Evolutionary conservation across 83 land plant genomes (phyloP).

Genomic region (Picea abies): DNA sequence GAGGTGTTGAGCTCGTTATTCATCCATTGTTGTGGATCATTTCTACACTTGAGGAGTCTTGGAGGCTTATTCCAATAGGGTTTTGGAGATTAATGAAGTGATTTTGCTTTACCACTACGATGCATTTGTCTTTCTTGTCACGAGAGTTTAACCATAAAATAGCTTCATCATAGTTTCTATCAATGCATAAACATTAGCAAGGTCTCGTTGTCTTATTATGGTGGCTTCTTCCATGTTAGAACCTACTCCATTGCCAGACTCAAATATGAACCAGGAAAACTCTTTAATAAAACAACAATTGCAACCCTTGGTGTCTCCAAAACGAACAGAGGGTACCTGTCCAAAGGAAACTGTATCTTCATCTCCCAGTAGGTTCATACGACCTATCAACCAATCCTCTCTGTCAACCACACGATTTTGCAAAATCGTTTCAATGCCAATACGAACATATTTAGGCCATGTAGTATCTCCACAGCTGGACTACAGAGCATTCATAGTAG

Average conservation of each 20-base stretch:
- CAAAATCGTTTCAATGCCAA: conserved; percentile 48
- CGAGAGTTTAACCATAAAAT: conserved; percentile 27
- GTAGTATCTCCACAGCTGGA: conserved; percentile 11
- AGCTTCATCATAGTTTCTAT: conserved; percentile 64
- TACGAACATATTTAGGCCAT: conserved; percentile 55
- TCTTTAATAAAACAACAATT: conserved; percentile 65
- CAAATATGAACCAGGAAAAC: conserved; percentile 64
- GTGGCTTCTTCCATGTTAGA: conserved; percentile 25
- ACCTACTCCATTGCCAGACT: conserved; percentile 28
- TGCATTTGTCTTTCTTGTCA: too few species aligned
- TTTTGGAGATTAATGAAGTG: too few species aligned
- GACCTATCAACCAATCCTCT: conserved; percentile 53
- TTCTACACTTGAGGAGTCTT: too few species aligned
- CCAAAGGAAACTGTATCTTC: background rate
- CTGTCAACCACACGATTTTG: conserved; percentile 62
- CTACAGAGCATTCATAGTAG: conserved; percentile 26
- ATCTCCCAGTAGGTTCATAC: conserved; percentile 24
- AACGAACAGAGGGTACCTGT: conserved; percentile 60
- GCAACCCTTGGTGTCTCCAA: conserved; percentile 68
- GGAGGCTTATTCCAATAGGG: too few species aligned
- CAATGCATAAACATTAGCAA: conserved; percentile 54
- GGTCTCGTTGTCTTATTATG: conserved; percentile 29
- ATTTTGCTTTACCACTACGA: too few species aligned
- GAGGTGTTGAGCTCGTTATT: too few species aligned
- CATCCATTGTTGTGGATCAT: too few species aligned